Base-by-base conservation (phyloP, 306 rosid genomes). In the Senna siamea region DNA sequence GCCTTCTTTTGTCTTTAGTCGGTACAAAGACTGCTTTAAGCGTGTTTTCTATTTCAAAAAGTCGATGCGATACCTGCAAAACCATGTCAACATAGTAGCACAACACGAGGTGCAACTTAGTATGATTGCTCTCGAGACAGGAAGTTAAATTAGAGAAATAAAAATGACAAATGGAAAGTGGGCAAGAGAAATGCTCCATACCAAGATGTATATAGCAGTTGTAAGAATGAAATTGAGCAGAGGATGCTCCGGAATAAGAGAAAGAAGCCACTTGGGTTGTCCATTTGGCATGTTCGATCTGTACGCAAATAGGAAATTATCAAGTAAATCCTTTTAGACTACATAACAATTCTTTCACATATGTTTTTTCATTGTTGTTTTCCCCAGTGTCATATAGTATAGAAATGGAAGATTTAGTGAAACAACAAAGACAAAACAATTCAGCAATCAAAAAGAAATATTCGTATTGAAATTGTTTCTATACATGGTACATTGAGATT, bases 231-330 rank as follows among this genome's bases (percentile, higher is more conserved):
- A 89, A 82, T 94, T 94, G 72, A 94, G 97, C 90, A 94, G 26
- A 6, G 97, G 96, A 83, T 85, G 88, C 62, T 88, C 90, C 18
- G 97, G 97, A 66, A 94, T 85, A 78, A 92, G 23, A 51, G 89
- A 92, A 78, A 94, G 99, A 83, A 92, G 97, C 98, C 98, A 92
- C 85, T 94, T 92, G 26, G 97, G 97, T 83, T 94, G 99, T 80
- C 99, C 98, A 56, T 94, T 83, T 47, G 98, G 96, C 64, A 84
- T 61, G 76, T 88, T 94, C 41, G 99, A 90, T 78, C 99, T 26
- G 30, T 62, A 65, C 14, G 69, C 55, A 80, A 5, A 83, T 26
- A 69, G 53, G 66, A 59, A 46, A 66, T 70, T 77, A 64, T 58
- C 40, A 75, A 52, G 73, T 44, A 10, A 4, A 52, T 53, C 75